A percentile compares a stretch with the other conserved stretches of the same genome.
These are phyloP conservation scores for Picea sitchensis DNA, from an alignment of 75 land plant genomes.

Conservation along the genomic window DNA sequence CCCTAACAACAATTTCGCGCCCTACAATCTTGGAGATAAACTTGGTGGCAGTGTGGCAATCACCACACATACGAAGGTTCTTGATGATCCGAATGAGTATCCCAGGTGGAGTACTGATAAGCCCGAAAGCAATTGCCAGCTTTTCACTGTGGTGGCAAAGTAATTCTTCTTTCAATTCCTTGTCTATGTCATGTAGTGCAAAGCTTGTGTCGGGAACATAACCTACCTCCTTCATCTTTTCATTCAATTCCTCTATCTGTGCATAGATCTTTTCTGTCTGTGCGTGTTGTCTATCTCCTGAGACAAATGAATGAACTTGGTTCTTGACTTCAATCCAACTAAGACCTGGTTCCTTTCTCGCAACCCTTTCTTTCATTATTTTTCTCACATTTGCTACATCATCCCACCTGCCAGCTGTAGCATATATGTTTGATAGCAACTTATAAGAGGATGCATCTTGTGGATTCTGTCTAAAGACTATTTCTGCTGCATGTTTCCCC, in stretches of 20 bases:
- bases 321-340: conserved; percentile 42
- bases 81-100: conserved; percentile 18
- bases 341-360: conserved; percentile 37
- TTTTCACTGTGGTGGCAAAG: conserved; percentile 22
- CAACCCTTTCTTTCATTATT: conserved; percentile 20
- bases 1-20: conserved; percentile 19
- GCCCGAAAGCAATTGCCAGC: conserved; percentile 22
- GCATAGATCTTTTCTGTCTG: conserved; percentile 23
- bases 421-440: conserved; percentile 19
- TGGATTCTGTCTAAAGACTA: not conserved
- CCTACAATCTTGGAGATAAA: conserved; percentile 16
- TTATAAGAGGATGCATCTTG: not conserved
- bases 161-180: not conserved
- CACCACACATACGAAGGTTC: conserved; percentile 19
- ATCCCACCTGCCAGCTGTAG: conserved; percentile 7
- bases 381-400: conserved; percentile 1
- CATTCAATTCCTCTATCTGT: conserved; percentile 6
- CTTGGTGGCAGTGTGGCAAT: conserved; percentile 21
- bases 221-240: conserved; percentile 11
- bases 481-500: not conserved
- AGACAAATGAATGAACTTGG: conserved; percentile 22
- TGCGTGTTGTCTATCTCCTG: conserved; percentile 28
- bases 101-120: conserved; percentile 14
- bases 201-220: conserved; percentile 14
- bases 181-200: not conserved